Percentiles rank a stretch among this genome's conserved stretches.
phyloP scores from a whole-genome alignment of 2,329 filamentous ascomycete species.

The Salinomyces thailandicus region DNA sequence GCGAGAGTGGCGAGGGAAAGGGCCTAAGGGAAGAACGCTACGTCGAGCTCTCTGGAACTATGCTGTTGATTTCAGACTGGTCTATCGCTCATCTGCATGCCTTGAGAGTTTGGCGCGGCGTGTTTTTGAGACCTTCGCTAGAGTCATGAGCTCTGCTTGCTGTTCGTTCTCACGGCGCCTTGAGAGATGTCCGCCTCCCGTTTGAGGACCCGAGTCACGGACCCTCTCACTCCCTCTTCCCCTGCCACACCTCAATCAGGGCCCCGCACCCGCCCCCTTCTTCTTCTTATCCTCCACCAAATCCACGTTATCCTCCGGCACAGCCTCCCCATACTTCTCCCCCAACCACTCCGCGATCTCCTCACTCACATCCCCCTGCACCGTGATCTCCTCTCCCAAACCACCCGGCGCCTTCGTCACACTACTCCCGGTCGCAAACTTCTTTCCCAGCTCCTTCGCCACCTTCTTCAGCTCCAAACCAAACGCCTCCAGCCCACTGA shows the following conservation, averaged over 20 bases:
- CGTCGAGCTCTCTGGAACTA: too few relatives aligned
- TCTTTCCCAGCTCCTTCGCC: constrained; percentile 94
- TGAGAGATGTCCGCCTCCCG: too few relatives aligned
- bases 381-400: constrained; percentile 77
- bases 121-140: too few relatives aligned
- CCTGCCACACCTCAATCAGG: background rate
- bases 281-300: constrained; percentile 93
- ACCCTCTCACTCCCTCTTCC: too few relatives aligned
- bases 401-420: constrained; percentile 70
- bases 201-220: too few relatives aligned
- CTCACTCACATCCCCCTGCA: constrained; percentile 92
- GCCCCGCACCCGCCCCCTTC: constrained; percentile 44
- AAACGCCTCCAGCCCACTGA: constrained; percentile 83
- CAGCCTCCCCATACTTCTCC: constrained; percentile 72
- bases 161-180: too few relatives aligned
- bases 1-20: too few relatives aligned
- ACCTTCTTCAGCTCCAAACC: constrained; percentile 91
- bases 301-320: constrained; percentile 93
- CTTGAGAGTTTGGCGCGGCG: too few relatives aligned
- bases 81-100: too few relatives aligned
- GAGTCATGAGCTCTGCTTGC: too few relatives aligned
- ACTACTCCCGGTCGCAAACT: constrained; percentile 87
- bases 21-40: too few relatives aligned
- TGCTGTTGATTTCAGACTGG: too few relatives aligned
- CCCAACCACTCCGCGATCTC: constrained; percentile 86